Conservation (phyloP, 2,329 filamentous ascomycete species). For the Talaromyces sp. region DNA sequence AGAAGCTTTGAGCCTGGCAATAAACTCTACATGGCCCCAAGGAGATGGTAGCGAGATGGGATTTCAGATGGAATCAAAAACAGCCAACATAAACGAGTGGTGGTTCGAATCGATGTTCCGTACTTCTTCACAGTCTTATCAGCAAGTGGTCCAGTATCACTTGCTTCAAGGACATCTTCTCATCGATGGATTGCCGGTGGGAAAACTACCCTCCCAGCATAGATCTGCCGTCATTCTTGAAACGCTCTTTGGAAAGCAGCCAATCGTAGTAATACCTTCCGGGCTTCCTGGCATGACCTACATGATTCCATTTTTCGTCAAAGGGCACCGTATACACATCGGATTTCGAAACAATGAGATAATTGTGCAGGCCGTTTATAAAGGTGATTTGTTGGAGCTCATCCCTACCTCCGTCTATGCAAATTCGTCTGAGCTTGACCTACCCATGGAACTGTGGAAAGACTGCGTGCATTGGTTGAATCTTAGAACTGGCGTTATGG, state of each 20-base stretch:
- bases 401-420: background rate
- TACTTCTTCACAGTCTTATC: conserved; percentile 22
- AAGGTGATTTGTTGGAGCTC: background rate
- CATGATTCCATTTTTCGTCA: conserved; percentile 30
- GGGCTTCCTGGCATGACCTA: conserved; percentile 50
- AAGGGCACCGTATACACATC: conserved; percentile 49
- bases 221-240: conserved; percentile 38
- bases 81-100: background rate
- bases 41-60: background rate
- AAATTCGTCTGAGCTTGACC: conserved; percentile 32
- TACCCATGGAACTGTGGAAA: conserved; percentile 48
- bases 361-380: background rate
- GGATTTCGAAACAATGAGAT: conserved; percentile 18
- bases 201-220: conserved; percentile 50
- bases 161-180: conserved; percentile 45
- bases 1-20: background rate
- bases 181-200: conserved; percentile 44
- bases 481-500: conserved; percentile 39
- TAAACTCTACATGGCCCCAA: background rate
- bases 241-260: conserved; percentile 51
- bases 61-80: background rate
- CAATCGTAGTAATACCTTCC: conserved; percentile 50
- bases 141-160: conserved; percentile 39
- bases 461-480: conserved; percentile 59
- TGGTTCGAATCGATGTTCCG: background rate